A percentile compares a stretch with the other conserved stretches of the same genome.
Evolutionary conservation across 1,284 basidiomycete genomes (phyloP).

Genomic region (Ustilago nuda): DNA sequence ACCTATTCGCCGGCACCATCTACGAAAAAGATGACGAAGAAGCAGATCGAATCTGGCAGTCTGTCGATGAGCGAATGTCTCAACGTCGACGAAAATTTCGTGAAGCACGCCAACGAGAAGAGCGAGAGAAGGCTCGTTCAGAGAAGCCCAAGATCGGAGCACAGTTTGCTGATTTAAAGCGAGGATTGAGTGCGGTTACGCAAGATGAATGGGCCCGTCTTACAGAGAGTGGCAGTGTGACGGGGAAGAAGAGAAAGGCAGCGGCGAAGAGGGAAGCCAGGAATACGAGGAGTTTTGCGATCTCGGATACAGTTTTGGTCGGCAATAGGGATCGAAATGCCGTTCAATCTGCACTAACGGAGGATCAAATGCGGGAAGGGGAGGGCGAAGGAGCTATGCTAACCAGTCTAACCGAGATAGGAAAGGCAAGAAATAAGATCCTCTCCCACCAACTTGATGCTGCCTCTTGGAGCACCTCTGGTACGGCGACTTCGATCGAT

Average conservation of each 20-base stretch:
- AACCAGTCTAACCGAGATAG: constrained; percentile 97
- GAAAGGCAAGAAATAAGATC: constrained; percentile 94
- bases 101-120: constrained; percentile 80
- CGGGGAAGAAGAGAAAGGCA: constrained; percentile 87
- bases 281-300: constrained; percentile 79
- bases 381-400: constrained; percentile 75
- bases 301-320: constrained; percentile 85
- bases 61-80: constrained; percentile 91
- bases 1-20: constrained; percentile 92
- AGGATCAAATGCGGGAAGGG: constrained; percentile 73
- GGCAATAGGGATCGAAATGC: constrained; percentile 73
- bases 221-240: constrained; percentile 95
- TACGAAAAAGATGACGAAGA: constrained; percentile 99
- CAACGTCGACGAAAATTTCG: constrained; percentile 82
- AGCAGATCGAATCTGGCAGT: constrained; percentile 92
- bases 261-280: constrained; percentile 75
- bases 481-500: constrained; percentile 87
- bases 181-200: constrained; percentile 84
- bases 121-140: constrained; percentile 79
- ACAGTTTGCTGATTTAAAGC: constrained; percentile 94
- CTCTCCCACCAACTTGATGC: constrained; percentile 92
- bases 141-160: constrained; percentile 89
- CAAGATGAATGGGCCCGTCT: constrained; percentile 93
- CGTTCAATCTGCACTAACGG: constrained; percentile 81
- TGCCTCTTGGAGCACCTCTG: constrained; percentile 72